phyloP scores from a whole-genome alignment of 2,329 filamentous ascomycete species.

The Ophiocordyceps sinensis region DNA sequence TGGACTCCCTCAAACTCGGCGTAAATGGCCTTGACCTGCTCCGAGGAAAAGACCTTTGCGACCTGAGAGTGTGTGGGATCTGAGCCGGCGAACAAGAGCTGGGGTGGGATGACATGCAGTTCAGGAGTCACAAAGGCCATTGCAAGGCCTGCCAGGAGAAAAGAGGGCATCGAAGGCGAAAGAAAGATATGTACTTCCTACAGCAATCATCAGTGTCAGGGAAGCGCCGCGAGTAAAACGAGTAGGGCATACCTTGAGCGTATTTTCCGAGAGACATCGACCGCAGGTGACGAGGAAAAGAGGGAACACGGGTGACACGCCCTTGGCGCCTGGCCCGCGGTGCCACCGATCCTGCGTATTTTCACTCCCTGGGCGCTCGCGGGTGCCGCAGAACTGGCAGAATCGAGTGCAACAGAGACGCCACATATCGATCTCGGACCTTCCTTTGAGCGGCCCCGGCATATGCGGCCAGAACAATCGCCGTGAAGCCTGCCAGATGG shows the following conservation, averaged over 20 bases:
- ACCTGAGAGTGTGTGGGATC: constrained; percentile 33
- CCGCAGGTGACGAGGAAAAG: constrained; percentile 56
- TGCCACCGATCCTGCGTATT: constrained; percentile 31
- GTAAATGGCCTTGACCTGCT: constrained; percentile 48
- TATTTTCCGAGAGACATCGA: constrained; percentile 43
- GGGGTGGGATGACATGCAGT: constrained; percentile 43
- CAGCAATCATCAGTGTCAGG: constrained; percentile 6
- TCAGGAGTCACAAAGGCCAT: constrained; percentile 51
- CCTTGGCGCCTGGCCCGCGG: constrained; percentile 45
- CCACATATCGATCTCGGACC: constrained; percentile 66
- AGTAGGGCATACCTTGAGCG: constrained; percentile 45
- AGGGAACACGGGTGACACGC: constrained; percentile 53
- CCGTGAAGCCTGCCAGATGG: constrained; percentile 58
- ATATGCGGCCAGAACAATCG: constrained; percentile 50
- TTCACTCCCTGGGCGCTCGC: constrained; percentile 9
- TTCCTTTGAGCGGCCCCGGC: constrained; percentile 50
- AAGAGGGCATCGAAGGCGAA: constrained; percentile 42
- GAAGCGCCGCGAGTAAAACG: constrained; percentile 7
- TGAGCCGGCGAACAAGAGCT: constrained; percentile 36
- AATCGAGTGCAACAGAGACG: constrained; percentile 44
- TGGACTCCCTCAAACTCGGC: constrained; percentile 49
- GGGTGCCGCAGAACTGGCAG: constrained; percentile 55
- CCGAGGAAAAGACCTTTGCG: constrained; percentile 50
- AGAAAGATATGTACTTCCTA: constrained; percentile 59
- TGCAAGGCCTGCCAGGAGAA: constrained; percentile 53